Evolutionary conservation across 2,329 filamentous ascomycete genomes (phyloP).

Genomic region (Aspergillus vadensis): DNA sequence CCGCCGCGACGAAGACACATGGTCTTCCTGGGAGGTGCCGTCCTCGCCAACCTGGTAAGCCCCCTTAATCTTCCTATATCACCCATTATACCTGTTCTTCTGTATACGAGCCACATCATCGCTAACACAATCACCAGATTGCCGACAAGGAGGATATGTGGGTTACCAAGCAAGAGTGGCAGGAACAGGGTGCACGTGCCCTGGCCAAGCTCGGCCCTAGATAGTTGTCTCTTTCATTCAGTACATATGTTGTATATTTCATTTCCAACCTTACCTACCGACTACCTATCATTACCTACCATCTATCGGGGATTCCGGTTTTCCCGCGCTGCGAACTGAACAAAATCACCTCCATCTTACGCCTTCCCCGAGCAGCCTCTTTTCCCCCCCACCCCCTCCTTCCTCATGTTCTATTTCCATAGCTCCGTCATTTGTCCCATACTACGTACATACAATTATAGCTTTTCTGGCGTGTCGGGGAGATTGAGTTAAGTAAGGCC

Average conservation of each 20-base stretch:
- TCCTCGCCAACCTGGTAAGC: constrained; percentile 84
- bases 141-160: constrained; percentile 99
- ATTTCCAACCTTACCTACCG: not conserved
- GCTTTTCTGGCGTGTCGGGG: too few species aligned
- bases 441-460: constrained; percentile 14
- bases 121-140: constrained; percentile 59
- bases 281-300: not conserved
- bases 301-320: not conserved
- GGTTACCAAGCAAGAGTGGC: constrained; percentile 96
- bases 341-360: constrained; percentile 12
- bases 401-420: not conserved
- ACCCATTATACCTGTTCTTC: not conserved
- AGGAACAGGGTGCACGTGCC: constrained; percentile 81
- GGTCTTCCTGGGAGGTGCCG: constrained; percentile 98
- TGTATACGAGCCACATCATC: not conserved
- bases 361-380: constrained; percentile 23
- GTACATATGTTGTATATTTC: not conserved
- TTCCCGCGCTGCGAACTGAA: constrained; percentile 4
- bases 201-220: constrained; percentile 92
- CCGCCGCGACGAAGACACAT: constrained; percentile 94
- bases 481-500: too few species aligned
- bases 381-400: constrained; percentile 13
- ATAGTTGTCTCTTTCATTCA: constrained; percentile 48
- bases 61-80: too few species aligned
- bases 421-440: constrained; percentile 5